Conservation (phyloP, 2,329 filamentous ascomycete genomes). For the Talaromyces atroroseus region DNA sequence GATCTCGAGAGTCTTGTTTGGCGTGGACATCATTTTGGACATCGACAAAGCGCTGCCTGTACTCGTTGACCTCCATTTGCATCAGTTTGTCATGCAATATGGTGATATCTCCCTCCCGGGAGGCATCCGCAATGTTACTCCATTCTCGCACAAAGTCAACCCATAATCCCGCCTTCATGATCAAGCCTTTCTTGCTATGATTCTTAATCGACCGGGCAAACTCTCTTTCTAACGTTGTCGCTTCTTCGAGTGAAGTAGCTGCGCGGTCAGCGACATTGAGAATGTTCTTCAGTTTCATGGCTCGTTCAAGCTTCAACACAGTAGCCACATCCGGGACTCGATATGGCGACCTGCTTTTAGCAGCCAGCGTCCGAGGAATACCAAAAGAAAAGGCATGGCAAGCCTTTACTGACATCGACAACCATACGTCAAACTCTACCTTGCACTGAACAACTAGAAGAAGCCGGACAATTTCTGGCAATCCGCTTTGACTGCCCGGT, state of each 20-base stretch:
- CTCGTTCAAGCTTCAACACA: constrained; percentile 4
- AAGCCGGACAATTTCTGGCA: constrained; percentile 7
- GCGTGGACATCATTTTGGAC: no score
- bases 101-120: constrained; percentile 1
- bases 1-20: no score
- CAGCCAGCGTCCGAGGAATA: constrained; percentile 1
- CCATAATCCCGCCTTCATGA: neutral
- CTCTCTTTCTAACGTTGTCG: neutral
- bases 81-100: constrained; percentile 3
- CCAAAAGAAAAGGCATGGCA: neutral
- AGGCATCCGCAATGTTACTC: constrained; percentile 2
- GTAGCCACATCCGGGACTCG: neutral
- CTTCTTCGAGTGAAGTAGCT: neutral
- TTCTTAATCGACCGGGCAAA: neutral
- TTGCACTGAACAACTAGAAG: constrained; percentile 2
- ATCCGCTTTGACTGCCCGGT: constrained; percentile 5
- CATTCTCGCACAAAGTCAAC: neutral
- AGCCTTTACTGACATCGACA: constrained; percentile 1
- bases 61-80: neutral
- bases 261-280: constrained; percentile 1
- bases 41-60: no score
- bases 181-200: constrained; percentile 1
- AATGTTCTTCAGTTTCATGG: neutral
- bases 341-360: neutral
- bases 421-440: neutral